phyloP scores from a whole-genome alignment of 768 basidiomycete genomes.

The Peribolospora baueri region DNA sequence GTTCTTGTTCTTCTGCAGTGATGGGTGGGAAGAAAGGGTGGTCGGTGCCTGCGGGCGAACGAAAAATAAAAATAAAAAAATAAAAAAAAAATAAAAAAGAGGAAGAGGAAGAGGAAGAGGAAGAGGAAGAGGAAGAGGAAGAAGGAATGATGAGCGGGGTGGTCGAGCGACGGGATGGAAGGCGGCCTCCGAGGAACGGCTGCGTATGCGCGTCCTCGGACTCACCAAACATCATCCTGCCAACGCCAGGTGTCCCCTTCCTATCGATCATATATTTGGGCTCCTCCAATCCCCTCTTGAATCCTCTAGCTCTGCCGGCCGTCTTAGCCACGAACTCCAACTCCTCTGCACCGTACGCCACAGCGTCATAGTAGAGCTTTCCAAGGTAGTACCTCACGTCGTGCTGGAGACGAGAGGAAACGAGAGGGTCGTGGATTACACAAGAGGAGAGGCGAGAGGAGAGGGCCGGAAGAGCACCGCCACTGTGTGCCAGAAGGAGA shows the following conservation, averaged over 20 bases:
- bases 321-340: conserved; percentile 50
- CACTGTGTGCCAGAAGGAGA: conserved; percentile 64
- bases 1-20: conserved; percentile 15
- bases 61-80: no score
- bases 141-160: no score
- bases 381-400: conserved; percentile 65
- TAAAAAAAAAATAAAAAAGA: background rate
- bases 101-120: background rate
- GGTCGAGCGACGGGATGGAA: no score
- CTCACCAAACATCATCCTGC: conserved; percentile 4
- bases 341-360: conserved; percentile 72
- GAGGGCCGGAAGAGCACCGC: conserved; percentile 56
- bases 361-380: conserved; percentile 56
- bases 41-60: conserved; percentile 21
- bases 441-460: conserved; percentile 68
- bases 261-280: conserved; percentile 28
- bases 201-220: background rate
- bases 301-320: conserved; percentile 36
- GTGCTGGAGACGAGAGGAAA: conserved; percentile 45
- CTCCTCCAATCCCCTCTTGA: conserved; percentile 20
- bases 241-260: conserved; percentile 1
- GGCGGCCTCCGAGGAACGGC: no score
- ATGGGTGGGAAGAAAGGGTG: conserved; percentile 81
- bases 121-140: background rate
- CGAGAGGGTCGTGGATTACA: conserved; percentile 59